phyloP scores from a whole-genome alignment of 768 basidiomycete species.

The Termitomyces sp. region DNA sequence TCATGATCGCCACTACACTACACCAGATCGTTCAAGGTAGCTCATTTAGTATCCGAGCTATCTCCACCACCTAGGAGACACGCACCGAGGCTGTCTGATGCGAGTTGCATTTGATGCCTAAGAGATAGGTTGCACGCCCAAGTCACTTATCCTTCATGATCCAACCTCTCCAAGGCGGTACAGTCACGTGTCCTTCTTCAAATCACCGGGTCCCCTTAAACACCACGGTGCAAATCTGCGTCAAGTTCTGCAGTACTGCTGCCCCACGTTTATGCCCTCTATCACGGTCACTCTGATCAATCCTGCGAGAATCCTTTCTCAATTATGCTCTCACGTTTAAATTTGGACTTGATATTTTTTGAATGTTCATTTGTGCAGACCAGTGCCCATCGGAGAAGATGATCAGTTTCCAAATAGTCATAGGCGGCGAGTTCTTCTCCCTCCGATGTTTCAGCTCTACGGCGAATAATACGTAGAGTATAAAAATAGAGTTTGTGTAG shows the following conservation, averaged over 20 bases:
- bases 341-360: not conserved
- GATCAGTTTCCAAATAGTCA: not conserved
- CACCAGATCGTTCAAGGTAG: no score
- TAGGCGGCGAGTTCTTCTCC: not conserved
- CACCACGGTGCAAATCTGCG: no score
- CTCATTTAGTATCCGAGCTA: not conserved
- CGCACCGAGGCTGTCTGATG: not conserved
- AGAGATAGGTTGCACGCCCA: not conserved
- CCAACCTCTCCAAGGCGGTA: not conserved
- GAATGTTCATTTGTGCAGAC: not conserved
- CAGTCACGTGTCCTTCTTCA: not conserved
- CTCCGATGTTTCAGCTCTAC: conserved; percentile 1
- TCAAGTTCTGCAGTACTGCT: no score
- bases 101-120: not conserved
- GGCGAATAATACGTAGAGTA: not conserved
- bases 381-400: not conserved
- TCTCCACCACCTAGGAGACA: not conserved
- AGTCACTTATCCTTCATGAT: not conserved
- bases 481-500: not conserved
- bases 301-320: not conserved
- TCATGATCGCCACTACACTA: no score
- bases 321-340: not conserved
- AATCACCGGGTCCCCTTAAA: no score
- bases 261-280: no score
- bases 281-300: not conserved